phyloP scores from a whole-genome alignment of 2,329 filamentous ascomycete species.

The Curvularia eragrostidis region DNA sequence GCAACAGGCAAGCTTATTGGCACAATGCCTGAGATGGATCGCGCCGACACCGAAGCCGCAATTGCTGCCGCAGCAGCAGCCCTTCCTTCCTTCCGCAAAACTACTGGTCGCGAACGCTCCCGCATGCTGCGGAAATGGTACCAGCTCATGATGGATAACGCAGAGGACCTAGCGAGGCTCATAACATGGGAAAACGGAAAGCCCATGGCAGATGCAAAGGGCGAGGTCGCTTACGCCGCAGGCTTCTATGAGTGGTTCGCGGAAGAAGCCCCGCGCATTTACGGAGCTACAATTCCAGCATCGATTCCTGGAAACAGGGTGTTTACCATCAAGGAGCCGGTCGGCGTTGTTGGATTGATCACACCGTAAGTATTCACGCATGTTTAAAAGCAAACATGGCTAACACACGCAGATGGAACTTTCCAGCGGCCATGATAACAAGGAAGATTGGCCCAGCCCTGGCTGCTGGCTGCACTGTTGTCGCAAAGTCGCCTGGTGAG shows the following conservation, averaged over 20 bases:
- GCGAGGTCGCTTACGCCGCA: constrained; percentile 50
- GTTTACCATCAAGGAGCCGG: constrained; percentile 79
- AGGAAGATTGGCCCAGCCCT: constrained; percentile 68
- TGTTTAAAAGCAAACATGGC: not conserved
- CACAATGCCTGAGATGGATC: constrained; percentile 82
- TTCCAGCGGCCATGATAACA: constrained; percentile 62
- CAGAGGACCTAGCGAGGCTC: constrained; percentile 79
- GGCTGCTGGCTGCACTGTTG: constrained; percentile 93
- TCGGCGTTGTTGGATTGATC: constrained; percentile 83
- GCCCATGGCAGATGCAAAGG: constrained; percentile 64
- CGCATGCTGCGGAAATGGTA: constrained; percentile 81
- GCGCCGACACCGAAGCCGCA: constrained; percentile 77
- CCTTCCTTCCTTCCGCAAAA: constrained; percentile 72
- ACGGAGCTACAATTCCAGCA: constrained; percentile 75
- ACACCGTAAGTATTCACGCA: constrained; percentile 64
- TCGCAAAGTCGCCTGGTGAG: constrained; percentile 89
- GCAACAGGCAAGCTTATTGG: constrained; percentile 82
- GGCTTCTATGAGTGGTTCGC: constrained; percentile 53
- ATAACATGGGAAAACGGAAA: constrained; percentile 94
- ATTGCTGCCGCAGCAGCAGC: constrained; percentile 84
- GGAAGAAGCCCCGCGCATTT: constrained; percentile 49
- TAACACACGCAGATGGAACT: constrained; percentile 71
- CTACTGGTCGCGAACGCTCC: constrained; percentile 76
- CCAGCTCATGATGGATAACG: constrained; percentile 77
- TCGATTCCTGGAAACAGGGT: constrained; percentile 75